A percentile compares a stretch with the other conserved stretches of the same genome.
Evolutionary conservation across 2,329 filamentous ascomycete species (phyloP).

Genomic region (Aspergillus floridensis): DNA sequence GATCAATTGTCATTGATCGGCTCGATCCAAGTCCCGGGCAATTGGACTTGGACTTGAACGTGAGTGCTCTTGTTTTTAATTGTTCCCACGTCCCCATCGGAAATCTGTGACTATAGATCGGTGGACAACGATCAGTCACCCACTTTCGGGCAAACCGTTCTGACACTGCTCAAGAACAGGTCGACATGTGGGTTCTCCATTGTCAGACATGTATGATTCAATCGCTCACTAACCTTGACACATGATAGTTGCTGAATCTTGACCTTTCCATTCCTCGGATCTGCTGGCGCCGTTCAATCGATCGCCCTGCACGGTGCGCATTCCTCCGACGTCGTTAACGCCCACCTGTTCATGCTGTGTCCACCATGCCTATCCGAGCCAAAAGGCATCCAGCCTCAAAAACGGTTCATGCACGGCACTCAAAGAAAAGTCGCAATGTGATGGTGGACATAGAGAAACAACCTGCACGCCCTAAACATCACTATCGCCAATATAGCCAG

Average conservation of each 20-base stretch:
- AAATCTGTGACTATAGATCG: neutral
- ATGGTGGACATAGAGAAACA: conserved; percentile 38
- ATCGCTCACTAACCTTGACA: neutral
- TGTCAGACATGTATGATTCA: neutral
- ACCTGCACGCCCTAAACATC: conserved; percentile 21
- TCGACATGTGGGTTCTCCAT: neutral
- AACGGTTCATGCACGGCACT: conserved; percentile 24
- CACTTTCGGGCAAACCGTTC: neutral
- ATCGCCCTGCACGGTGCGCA: conserved; percentile 6
- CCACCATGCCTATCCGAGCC: conserved; percentile 32
- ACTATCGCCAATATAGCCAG: conserved; percentile 22
- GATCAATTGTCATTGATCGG: neutral
- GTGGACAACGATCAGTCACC: neutral
- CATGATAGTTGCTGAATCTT: neutral
- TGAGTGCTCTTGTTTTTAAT: neutral
- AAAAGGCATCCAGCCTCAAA: conserved; percentile 31
- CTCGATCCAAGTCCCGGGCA: neutral
- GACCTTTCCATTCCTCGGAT: neutral
- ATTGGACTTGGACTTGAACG: neutral
- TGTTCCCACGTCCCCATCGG: neutral
- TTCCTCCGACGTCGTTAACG: conserved; percentile 8
- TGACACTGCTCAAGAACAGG: neutral
- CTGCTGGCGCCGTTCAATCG: conserved; percentile 10
- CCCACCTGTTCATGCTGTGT: conserved; percentile 22
- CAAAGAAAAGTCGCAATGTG: conserved; percentile 14